Conservation (phyloP, 2,329 filamentous ascomycete genomes). For the Aspergillus oerlinghausenensis region DNA sequence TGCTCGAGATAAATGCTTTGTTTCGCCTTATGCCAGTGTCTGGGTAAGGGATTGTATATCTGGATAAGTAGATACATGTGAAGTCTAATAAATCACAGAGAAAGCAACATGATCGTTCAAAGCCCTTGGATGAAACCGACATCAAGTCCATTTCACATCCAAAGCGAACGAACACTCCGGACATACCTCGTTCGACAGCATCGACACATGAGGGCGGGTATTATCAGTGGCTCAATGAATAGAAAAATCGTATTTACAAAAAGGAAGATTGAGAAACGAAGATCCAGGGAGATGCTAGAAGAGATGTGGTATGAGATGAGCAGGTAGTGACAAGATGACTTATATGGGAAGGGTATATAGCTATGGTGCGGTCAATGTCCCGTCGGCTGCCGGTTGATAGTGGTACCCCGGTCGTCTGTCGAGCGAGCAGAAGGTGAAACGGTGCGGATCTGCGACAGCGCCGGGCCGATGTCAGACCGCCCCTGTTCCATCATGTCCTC, state of each 20-base stretch:
- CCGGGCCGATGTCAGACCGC: constrained; percentile 32
- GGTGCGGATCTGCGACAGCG: constrained; percentile 8
- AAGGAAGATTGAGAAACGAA: background rate
- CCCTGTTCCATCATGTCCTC: constrained; percentile 46
- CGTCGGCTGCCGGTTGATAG: background rate
- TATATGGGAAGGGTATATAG: background rate
- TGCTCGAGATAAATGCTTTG: background rate
- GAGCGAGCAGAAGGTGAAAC: constrained; percentile 7
- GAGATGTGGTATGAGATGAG: background rate
- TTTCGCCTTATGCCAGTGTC: background rate
- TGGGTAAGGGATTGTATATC: background rate
- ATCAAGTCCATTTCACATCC: background rate
- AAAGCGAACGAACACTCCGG: background rate
- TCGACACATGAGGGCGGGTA: too few species aligned
- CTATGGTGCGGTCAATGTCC: background rate
- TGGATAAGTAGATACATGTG: background rate
- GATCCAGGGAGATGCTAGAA: background rate
- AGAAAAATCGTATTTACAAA: background rate
- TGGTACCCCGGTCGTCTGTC: background rate
- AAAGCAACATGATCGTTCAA: background rate
- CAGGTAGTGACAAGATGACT: background rate
- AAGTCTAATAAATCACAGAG: background rate
- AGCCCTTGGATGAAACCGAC: background rate
- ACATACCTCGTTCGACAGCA: background rate
- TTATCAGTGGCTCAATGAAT: too few species aligned